These are phyloP conservation scores for Picea abies DNA, from an alignment of 83 land plant genomes.

Conservation along the genomic window DNA sequence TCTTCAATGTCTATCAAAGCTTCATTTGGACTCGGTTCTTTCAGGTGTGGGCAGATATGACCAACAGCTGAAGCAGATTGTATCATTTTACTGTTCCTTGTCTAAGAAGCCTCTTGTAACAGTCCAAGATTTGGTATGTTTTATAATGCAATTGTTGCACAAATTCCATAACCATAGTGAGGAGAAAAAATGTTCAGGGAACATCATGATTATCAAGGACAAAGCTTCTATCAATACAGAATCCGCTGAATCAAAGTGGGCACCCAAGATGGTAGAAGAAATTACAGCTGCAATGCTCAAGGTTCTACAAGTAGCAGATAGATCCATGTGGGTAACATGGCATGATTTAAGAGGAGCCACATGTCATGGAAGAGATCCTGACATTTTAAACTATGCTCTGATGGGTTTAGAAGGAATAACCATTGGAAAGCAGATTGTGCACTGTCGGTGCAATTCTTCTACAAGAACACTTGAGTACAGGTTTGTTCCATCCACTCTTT, in stretches of 20 bases:
- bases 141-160: slow-evolving; percentile 38
- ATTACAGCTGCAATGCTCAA: slow-evolving; percentile 47
- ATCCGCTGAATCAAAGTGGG: slow-evolving; percentile 22
- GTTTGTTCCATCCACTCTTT: slow-evolving; percentile 20
- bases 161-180: slow-evolving; percentile 10
- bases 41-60: slow-evolving; percentile 30
- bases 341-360: slow-evolving; percentile 56
- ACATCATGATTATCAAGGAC: neutral
- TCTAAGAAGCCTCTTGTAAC: slow-evolving; percentile 43
- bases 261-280: slow-evolving; percentile 28
- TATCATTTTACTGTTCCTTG: slow-evolving; percentile 46
- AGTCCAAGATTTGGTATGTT: slow-evolving; percentile 55
- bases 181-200: slow-evolving; percentile 12
- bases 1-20: slow-evolving; percentile 44
- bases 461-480: slow-evolving; percentile 57
- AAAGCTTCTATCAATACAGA: neutral
- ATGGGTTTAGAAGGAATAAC: slow-evolving; percentile 42
- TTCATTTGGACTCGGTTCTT: slow-evolving; percentile 41
- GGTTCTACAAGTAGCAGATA: slow-evolving; percentile 43
- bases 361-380: slow-evolving; percentile 31
- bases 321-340: slow-evolving; percentile 50
- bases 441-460: slow-evolving; percentile 32
- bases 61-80: slow-evolving; percentile 31
- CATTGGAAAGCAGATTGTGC: slow-evolving; percentile 37
- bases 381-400: slow-evolving; percentile 61